These are phyloP conservation scores for Voacanga thouarsii DNA, from an alignment of 257 asterid species.

Conservation along the genomic window DNA sequence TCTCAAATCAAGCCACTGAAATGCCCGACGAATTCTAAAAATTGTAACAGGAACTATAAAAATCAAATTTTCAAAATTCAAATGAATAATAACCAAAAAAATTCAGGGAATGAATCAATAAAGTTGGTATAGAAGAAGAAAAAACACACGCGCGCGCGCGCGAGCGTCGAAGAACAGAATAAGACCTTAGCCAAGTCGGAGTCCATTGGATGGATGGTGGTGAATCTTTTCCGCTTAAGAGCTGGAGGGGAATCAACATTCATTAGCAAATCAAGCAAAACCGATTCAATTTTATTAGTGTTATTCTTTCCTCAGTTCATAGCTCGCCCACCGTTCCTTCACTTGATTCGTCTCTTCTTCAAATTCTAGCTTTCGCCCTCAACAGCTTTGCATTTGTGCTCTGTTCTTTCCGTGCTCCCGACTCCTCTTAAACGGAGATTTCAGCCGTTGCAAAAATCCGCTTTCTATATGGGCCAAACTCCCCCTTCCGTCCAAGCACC, in stretches of 20 bases:
- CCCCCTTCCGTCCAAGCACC: too few species aligned
- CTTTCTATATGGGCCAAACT: not conserved
- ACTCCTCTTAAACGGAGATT: not conserved
- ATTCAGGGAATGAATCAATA: not conserved
- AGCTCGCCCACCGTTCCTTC: not conserved
- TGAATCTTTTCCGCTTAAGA: constrained; percentile 60
- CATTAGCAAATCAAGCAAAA: constrained; percentile 37
- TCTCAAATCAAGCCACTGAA: not conserved
- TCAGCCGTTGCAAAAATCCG: too few species aligned
- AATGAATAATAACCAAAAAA: not conserved
- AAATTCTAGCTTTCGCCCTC: not conserved
- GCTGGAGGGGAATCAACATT: constrained; percentile 50
- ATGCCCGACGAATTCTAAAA: not conserved
- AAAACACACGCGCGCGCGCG: not conserved
- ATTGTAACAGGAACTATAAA: not conserved
- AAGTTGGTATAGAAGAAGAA: too few species aligned
- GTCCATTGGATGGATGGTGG: constrained; percentile 61
- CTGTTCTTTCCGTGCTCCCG: not conserved
- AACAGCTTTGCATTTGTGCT: not conserved
- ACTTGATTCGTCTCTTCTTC: not conserved
- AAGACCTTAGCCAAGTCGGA: constrained; percentile 65
- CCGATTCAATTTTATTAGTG: not conserved
- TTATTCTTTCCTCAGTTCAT: not conserved
- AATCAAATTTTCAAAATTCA: not conserved
- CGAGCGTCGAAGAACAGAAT: not conserved